Conservation (phyloP, 176 grass and related monocot species). For the Hsuehochloa calcarea region DNA sequence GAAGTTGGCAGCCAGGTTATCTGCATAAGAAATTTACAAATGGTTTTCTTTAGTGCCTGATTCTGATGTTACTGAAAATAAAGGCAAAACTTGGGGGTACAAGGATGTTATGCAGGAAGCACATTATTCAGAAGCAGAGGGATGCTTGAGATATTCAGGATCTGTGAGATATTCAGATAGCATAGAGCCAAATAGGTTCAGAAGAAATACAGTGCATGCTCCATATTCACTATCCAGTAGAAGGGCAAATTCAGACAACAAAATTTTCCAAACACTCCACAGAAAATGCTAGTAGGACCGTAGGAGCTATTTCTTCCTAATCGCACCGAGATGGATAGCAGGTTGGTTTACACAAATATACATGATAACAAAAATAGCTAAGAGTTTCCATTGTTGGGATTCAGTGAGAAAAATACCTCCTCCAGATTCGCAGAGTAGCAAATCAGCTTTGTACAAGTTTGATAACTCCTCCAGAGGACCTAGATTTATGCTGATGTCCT, state of each 20-base stretch:
- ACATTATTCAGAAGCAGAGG: background rate
- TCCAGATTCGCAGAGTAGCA: conserved; percentile 98
- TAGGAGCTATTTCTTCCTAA: background rate
- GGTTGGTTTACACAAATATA: background rate
- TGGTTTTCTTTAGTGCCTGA: background rate
- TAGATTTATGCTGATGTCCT: conserved; percentile 98
- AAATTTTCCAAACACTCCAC: background rate
- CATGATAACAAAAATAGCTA: background rate
- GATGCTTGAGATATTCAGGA: background rate
- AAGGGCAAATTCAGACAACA: background rate
- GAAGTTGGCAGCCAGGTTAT: conserved; percentile 98
- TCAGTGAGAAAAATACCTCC: conserved; percentile 63
- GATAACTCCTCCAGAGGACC: conserved; percentile 92
- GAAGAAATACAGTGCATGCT: background rate
- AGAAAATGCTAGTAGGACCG: background rate
- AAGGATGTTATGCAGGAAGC: background rate
- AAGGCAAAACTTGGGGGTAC: background rate
- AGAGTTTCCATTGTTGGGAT: background rate
- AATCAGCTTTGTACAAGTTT: conserved; percentile 77
- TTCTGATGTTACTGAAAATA: background rate
- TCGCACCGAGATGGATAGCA: background rate
- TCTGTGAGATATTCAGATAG: background rate
- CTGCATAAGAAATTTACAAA: conserved; percentile 41
- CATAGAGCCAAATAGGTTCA: too few species aligned
- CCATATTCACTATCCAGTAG: background rate